Conservation (phyloP, 2,329 filamentous ascomycete species). For the Talaromyces albobiverticillius region DNA sequence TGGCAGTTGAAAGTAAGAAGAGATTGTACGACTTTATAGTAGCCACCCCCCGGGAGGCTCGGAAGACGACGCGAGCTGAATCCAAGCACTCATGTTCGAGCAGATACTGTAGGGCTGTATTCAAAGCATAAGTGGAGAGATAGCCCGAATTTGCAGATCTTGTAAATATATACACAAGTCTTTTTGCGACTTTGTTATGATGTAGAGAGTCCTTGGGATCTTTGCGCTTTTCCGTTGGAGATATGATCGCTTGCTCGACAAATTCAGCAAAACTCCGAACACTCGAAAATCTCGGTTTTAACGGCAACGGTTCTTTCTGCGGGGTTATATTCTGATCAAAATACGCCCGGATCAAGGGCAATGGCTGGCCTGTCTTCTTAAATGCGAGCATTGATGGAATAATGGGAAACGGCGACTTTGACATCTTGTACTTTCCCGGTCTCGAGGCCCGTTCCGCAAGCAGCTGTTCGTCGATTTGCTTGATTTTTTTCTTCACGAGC, state of each 20-base stretch:
- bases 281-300: constrained; percentile 21
- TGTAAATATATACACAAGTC: constrained; percentile 28
- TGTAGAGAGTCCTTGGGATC: not conserved
- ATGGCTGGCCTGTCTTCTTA: constrained; percentile 19
- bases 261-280: constrained; percentile 37
- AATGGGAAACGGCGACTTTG: constrained; percentile 29
- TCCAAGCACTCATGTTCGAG: constrained; percentile 30
- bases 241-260: constrained; percentile 34
- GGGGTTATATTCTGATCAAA: constrained; percentile 20
- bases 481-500: constrained; percentile 28
- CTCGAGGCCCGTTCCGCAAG: constrained; percentile 17
- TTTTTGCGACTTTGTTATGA: not conserved
- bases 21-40: constrained; percentile 45
- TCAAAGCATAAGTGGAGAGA: constrained; percentile 42
- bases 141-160: constrained; percentile 26
- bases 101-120: constrained; percentile 38
- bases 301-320: not conserved
- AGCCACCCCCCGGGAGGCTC: constrained; percentile 32
- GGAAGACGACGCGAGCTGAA: constrained; percentile 32
- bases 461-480: constrained; percentile 18
- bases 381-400: constrained; percentile 26
- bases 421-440: constrained; percentile 17
- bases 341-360: constrained; percentile 30
- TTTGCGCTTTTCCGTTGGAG: constrained; percentile 16
- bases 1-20: constrained; percentile 38